Conservation (phyloP, 1,139 yeast species). For the Protomyces inundatus region DNA sequence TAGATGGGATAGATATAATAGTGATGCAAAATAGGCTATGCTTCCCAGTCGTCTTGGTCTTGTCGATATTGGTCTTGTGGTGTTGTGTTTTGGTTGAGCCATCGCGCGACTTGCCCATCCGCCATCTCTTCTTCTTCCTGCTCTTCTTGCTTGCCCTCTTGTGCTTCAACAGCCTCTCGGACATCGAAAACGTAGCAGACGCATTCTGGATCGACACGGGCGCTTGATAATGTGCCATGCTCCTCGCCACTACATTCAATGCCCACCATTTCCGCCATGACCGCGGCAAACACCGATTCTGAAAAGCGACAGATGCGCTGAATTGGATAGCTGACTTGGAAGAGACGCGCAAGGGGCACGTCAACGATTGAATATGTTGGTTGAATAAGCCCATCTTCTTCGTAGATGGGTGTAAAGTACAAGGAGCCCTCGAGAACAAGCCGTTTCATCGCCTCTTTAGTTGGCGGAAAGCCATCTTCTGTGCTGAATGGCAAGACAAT, state of each 20-base stretch:
- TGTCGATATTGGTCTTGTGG: background rate
- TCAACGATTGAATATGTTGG: background rate
- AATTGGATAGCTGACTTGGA: background rate
- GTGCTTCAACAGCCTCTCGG: background rate
- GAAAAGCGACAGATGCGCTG: background rate
- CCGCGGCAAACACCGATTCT: background rate
- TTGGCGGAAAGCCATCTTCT: constrained; percentile 9
- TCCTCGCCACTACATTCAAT: background rate
- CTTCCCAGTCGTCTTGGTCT: background rate
- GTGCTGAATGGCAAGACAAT: background rate
- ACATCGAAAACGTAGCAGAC: background rate
- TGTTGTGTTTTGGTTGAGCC: too few relatives aligned
- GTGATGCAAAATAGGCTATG: background rate
- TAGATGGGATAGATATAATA: too few relatives aligned
- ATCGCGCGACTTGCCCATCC: too few relatives aligned
- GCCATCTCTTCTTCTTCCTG: too few relatives aligned
- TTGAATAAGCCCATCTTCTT: background rate
- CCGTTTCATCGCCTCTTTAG: background rate
- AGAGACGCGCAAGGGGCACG: background rate
- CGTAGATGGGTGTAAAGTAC: background rate
- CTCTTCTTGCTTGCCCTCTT: too few relatives aligned
- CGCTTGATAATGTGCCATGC: background rate
- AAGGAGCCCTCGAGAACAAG: background rate
- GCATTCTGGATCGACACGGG: background rate
- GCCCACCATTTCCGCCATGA: background rate